phyloP scores from a whole-genome alignment of 1,284 basidiomycete species.

The Thecaphora frezii region DNA sequence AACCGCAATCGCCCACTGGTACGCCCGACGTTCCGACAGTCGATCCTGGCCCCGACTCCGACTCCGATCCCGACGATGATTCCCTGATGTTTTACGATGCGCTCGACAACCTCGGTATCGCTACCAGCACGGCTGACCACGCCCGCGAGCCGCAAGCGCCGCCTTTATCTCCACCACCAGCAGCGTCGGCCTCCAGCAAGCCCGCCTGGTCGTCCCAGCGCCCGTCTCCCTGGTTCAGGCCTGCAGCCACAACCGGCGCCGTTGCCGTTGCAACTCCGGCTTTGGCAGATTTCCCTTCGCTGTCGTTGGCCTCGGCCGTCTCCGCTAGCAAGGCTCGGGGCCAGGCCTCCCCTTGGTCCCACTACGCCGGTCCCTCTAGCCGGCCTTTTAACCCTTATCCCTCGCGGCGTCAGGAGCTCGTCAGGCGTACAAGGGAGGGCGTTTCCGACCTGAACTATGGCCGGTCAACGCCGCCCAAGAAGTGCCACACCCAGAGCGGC shows the following conservation, averaged over 20 bases:
- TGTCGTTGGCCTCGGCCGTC: not conserved
- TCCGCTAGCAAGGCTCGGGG: not conserved
- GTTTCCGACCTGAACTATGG: conserved; percentile 5
- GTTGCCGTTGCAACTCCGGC: no score
- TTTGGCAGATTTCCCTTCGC: not conserved
- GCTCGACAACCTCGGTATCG: not conserved
- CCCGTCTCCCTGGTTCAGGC: not conserved
- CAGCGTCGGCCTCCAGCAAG: not conserved
- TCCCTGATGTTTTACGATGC: not conserved
- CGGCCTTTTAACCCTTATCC: conserved; percentile 33
- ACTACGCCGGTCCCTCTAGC: not conserved
- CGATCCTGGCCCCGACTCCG: not conserved
- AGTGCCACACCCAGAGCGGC: conserved; percentile 21
- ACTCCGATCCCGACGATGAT: not conserved
- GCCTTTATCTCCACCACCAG: not conserved
- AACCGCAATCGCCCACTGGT: no score
- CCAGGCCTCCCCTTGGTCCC: not conserved
- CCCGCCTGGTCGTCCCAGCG: not conserved
- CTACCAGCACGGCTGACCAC: not conserved
- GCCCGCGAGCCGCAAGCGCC: not conserved
- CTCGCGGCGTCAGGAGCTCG: conserved; percentile 29
- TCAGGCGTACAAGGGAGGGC: conserved; percentile 21
- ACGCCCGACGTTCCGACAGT: no score
- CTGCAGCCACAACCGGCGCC: not conserved
- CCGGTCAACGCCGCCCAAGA: conserved; percentile 9